Percentiles rank a stretch among this genome's conserved stretches.
Conservation (phyloP, 805 yeast species). For the Candida stauntonica region DNA sequence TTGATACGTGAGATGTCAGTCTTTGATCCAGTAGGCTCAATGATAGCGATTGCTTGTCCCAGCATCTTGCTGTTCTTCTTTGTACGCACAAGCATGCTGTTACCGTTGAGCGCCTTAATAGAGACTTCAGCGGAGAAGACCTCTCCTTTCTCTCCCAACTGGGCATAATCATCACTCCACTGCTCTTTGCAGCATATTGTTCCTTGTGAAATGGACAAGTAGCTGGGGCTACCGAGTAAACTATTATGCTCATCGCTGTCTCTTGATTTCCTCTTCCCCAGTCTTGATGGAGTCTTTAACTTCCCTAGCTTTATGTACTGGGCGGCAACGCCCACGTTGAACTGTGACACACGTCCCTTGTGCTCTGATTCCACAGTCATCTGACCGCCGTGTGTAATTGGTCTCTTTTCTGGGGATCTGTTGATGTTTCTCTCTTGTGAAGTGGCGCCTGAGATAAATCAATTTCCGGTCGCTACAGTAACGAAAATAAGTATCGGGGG, state of each 20-base stretch:
- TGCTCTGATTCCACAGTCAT: too few species aligned
- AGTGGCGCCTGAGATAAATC: too few species aligned
- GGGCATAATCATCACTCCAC: not conserved
- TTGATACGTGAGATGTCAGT: not conserved
- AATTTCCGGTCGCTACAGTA: too few species aligned
- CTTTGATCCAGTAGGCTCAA: constrained; percentile 1
- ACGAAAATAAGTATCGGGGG: too few species aligned
- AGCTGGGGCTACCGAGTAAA: constrained; percentile 2
- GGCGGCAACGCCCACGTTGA: too few species aligned
- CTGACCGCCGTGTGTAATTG: too few species aligned
- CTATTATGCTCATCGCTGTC: not conserved
- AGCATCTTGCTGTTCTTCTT: constrained; percentile 13
- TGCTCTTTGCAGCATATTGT: not conserved
- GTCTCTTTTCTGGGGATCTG: too few species aligned
- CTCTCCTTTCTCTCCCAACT: not conserved
- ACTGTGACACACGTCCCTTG: too few species aligned
- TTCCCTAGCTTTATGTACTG: too few species aligned
- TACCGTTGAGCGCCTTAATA: constrained; percentile 1
- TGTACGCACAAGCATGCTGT: constrained; percentile 3
- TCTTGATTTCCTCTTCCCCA: not conserved
- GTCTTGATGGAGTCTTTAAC: too few species aligned
- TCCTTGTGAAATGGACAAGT: constrained; percentile 5
- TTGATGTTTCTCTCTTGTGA: too few species aligned
- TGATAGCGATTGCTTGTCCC: constrained; percentile 4
- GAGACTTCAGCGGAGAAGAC: constrained; percentile 4